Evolutionary conservation across 768 basidiomycete genomes (phyloP), one percentile per base, ranked within the genome.

Genomic region (Panaeolus cyanescens): DNA sequence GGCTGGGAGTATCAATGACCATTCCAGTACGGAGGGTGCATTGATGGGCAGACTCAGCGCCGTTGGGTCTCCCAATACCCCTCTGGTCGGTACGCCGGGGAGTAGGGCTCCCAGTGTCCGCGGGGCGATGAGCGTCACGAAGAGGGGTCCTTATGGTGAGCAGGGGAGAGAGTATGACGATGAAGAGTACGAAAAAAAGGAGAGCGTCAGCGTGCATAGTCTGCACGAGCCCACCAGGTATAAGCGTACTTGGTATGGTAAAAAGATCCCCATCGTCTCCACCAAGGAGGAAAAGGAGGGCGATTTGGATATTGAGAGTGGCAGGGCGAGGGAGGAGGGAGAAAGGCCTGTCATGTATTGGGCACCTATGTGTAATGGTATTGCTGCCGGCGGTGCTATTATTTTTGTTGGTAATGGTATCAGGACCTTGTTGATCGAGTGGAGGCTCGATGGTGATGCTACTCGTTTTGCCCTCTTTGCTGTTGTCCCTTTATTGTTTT

Each of bases 341-440:
- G 55, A 45, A 36, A 65, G 80, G 12, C 74, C 72, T 0, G 69
- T 77, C 0, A 73, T 69, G 64, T 68, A 91, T 34, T 84, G 88
- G 59, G 88, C 90, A 0, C 89, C 91, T 5, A 54, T 90, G 4
- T 92, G 92, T 72, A 85, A 86, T 59, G 91, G 91, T 2, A 56
- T 79, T 4, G 73, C 82, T 65, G 78, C 90, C 0, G 91, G 83
- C 0, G 70, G 84, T 17, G 84, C 87, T 0, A 67, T 92, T 36
- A 85, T 88, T 33, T 90, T 91, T 67, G 79, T 89, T 12, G 85
- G 87, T 0, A 88, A 85, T 66, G 86, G 86, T 53, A 45, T 89
- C 67, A 86, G 84, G 63, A 84, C 81, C 4, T 70, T 95, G 34
- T 62, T 95, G 8, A 77, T 85, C 58, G 92, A 94, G 71, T 88